These are phyloP conservation scores for Shiraia bambusicola DNA, from an alignment of 2,329 filamentous ascomycete genomes.

Conservation along the genomic window DNA sequence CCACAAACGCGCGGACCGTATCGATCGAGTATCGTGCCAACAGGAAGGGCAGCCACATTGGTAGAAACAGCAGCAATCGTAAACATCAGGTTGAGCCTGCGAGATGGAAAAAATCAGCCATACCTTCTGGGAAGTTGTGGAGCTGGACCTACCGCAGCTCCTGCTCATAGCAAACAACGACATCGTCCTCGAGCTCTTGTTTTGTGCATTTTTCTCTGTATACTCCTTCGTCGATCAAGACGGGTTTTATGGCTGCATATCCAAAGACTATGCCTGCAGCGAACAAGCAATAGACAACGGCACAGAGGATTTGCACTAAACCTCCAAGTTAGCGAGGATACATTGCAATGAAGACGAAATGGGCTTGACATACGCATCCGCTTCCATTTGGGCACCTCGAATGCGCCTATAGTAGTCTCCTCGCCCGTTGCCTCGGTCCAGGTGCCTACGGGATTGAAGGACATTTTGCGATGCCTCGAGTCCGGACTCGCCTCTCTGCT, in stretches of 20 bases:
- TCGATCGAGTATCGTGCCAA: slow-evolving; percentile 81
- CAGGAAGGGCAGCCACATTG: slow-evolving; percentile 81
- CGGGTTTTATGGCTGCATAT: slow-evolving; percentile 46
- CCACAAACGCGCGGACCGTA: slow-evolving; percentile 78
- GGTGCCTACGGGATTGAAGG: slow-evolving; percentile 52
- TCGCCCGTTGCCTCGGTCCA: slow-evolving; percentile 47
- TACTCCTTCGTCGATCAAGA: slow-evolving; percentile 40
- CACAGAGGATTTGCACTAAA: slow-evolving; percentile 67
- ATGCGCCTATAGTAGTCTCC: slow-evolving; percentile 49
- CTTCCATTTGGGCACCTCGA: slow-evolving; percentile 57
- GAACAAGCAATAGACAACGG: slow-evolving; percentile 72
- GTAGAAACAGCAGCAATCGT: slow-evolving; percentile 84
- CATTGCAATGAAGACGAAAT: too few species aligned
- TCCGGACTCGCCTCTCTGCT: slow-evolving; percentile 42
- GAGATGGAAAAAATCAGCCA: slow-evolving; percentile 36
- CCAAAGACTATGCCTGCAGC: slow-evolving; percentile 60
- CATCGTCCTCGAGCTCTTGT: slow-evolving; percentile 38
- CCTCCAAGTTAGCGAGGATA: too few species aligned
- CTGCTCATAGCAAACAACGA: slow-evolving; percentile 43
- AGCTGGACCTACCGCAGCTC: slow-evolving; percentile 35
- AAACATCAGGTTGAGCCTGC: slow-evolving; percentile 86
- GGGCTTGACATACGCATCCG: slow-evolving; percentile 50
- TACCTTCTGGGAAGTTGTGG: slow-evolving; percentile 65
- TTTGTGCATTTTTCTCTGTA: slow-evolving; percentile 42
- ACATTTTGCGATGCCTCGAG: slow-evolving; percentile 49